Evolutionary conservation across 129 eudicot genomes (phyloP), one percentile per base, ranked within the genome.

Genomic region (Artemisia annua): DNA sequence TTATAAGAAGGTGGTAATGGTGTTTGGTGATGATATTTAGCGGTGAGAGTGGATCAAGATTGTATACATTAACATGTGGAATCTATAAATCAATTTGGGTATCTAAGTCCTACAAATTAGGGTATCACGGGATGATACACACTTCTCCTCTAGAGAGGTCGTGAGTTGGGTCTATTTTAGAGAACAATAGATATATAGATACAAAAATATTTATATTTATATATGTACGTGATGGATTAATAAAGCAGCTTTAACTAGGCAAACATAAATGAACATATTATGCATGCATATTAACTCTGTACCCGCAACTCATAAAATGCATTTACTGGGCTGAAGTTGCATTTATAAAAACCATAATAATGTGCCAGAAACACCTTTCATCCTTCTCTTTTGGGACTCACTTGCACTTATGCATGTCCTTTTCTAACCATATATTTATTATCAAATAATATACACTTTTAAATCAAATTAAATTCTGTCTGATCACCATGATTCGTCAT

Each of bases 291-390:
- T 46, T 71, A 63, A 70, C 52, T 51, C 63, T 59, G 9, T 39
- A 6, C 46, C 59, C 32, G 49, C 76, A 69, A 61, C 81, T 69
- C 77, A 78, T 71, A 58, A 66, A 67, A 39, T 62, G 77, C 73
- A 78, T 69, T 77, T 59, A 77, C 64, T 63, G 11, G 70, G 78
- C 78, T 74, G 78, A 53, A 74, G 65, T 69, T 69, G 75, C 75
- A 77, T 78, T 78, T 63, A 78, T 63, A 65, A 35, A 35, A 53
- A 71, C 82, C 73, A 71, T 78, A 71, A 78, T 71, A 28, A 63
- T 63, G 76, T 44, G 46, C 66, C 76, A 62, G 81, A 63, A 70
- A 62, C 59, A 69, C 56, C 44, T 62, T 78, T 24, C 81, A 70
- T 52, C 63, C 49, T 62, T 43, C 71, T 32, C 48, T 77, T 44